Evolutionary conservation across 176 grass and related monocot genomes (phyloP).

Genomic region (Coix lacrymajobi): DNA sequence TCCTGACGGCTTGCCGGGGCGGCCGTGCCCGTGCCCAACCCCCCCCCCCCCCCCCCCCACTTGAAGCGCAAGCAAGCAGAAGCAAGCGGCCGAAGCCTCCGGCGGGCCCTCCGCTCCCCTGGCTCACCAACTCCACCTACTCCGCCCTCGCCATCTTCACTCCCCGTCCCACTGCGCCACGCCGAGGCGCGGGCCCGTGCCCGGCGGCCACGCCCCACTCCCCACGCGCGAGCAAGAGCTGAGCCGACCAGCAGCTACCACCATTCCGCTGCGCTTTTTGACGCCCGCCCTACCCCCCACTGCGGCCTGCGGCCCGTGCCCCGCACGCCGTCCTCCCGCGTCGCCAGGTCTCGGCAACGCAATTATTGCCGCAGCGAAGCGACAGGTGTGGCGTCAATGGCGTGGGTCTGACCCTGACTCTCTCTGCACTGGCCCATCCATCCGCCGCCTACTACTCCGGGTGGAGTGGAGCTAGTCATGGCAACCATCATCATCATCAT

Average conservation of each 20-base stretch:
- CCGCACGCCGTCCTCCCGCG: not conserved
- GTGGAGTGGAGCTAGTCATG: not conserved
- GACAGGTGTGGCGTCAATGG: slow-evolving; percentile 21
- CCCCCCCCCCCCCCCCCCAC: too few relatives aligned
- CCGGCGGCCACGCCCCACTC: not conserved
- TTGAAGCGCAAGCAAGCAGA: not conserved
- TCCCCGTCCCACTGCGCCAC: not conserved
- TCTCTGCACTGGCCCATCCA: not conserved
- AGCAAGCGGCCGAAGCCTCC: not conserved
- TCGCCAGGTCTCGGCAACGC: not conserved
- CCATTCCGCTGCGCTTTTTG: not conserved
- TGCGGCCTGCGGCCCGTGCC: not conserved
- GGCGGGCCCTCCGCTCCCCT: not conserved
- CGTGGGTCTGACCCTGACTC: slow-evolving; percentile 1
- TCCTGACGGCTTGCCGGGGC: not conserved
- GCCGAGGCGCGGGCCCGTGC: not conserved
- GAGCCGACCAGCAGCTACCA: not conserved
- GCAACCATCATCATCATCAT: slow-evolving; percentile 8
- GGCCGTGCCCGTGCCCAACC: too few relatives aligned
- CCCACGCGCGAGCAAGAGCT: not conserved
- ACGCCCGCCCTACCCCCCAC: not conserved
- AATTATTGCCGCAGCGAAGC: slow-evolving; percentile 30
- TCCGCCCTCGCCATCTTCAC: not conserved
- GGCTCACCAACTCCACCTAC: slow-evolving; percentile 33
- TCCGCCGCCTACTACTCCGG: not conserved